Percentiles rank a stretch among this genome's conserved stretches.
These are phyloP conservation scores for Gamsiella multidivaricata DNA, from an alignment of 192 early-diverging fungal genomes.

Conservation along the genomic window DNA sequence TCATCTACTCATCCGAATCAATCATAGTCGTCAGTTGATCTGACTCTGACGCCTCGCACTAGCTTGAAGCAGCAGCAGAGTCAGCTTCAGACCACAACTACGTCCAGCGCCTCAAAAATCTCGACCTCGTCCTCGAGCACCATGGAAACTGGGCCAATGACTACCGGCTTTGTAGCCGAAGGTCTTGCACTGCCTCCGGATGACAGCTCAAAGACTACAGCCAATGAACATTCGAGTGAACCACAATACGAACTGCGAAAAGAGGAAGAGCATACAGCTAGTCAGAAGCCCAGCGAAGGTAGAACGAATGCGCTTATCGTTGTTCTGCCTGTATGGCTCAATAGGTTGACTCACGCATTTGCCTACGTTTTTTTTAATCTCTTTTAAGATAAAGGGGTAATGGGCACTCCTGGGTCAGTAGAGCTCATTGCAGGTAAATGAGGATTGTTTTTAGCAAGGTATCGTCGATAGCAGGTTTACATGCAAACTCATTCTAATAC, in stretches of 20 bases:
- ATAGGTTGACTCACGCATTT: no score
- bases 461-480: neutral
- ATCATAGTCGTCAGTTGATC: slow-evolving; percentile 8
- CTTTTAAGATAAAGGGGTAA: no score
- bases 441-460: neutral
- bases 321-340: no score
- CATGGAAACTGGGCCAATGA: slow-evolving; percentile 15
- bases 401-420: neutral
- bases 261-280: no score
- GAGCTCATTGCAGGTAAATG: slow-evolving; percentile 10
- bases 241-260: neutral
- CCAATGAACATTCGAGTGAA: neutral
- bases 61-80: slow-evolving; percentile 8
- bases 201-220: neutral
- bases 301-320: no score
- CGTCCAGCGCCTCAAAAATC: slow-evolving; percentile 15
- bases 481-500: neutral
- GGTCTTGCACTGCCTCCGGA: slow-evolving; percentile 1
- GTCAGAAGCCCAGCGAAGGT: no score
- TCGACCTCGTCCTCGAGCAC: slow-evolving; percentile 8
- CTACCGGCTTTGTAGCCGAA: slow-evolving; percentile 10
- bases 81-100: slow-evolving; percentile 5
- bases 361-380: no score
- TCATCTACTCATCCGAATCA: neutral
- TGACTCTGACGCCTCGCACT: slow-evolving; percentile 22